Evolutionary conservation across 176 grass and related monocot species (phyloP), one percentile per base, ranked within the genome.

Genomic region (Musa itinerans): DNA sequence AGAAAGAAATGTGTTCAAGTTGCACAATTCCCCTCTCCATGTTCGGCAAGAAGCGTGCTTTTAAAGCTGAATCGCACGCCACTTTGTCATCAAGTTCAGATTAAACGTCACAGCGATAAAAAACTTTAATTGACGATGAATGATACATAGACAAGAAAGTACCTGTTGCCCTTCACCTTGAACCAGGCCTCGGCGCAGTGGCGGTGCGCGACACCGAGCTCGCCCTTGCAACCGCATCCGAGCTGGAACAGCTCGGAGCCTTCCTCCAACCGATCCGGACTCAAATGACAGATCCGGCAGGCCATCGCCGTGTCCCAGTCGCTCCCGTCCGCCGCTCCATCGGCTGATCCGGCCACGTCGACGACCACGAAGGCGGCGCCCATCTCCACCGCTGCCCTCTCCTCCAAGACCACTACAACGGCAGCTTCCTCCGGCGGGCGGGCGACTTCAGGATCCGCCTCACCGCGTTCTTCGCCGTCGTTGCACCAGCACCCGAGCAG

Each of bases 171-270:
- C 72, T 90, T 90, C 64, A 90, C 75, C 85, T 76, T 85, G 74
- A 94, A 94, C 91, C 91, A 94, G 50, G 85, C 80, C 80, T 88
- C 87, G 69, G 85, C 91, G 83, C 91, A 94, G 53, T 90, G 91
- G 8, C 78, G 80, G 78, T 90, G 91, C 74, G 83, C 81, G 78
- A 70, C 57, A 52, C 71, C 88, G 6, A 94, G 87, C 51, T 89
- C 88, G 55, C 82, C 85, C 80, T 94, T 94, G 85, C 88, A 94
- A 26, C 83, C 72, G 81, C 85, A 94, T 48, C 88, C 88, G 2
- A 90, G 74, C 14, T 80, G 66, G 57, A 90, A 86, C 74, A 95
- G 75, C 71, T 86, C 85, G 53, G 85, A 84, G 29, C 22, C 69
- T 20, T 50, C 83, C 66, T 11, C 77, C 61, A 10, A 82, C 25